These are phyloP conservation scores for Scenedesmus sp. DNA, from an alignment of 163 green algal genomes.

Conservation along the genomic window DNA sequence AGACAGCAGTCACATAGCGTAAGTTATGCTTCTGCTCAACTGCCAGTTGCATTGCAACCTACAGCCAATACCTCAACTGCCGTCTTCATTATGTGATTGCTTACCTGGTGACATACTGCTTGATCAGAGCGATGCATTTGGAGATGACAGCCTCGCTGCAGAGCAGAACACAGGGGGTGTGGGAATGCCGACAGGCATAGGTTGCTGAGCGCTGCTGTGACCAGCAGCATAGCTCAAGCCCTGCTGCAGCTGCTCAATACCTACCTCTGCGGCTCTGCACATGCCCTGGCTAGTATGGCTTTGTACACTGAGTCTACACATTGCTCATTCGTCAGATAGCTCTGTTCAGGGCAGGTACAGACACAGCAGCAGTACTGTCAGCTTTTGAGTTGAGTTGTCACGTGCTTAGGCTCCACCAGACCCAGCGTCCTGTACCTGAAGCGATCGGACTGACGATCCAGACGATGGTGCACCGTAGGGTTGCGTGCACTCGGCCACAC, in stretches of 20 bases:
- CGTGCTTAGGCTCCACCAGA: neutral
- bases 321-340: conserved; percentile 45
- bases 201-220: neutral
- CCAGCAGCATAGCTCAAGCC: neutral
- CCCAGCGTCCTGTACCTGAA: conserved; percentile 16
- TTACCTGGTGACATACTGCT: conserved; percentile 45
- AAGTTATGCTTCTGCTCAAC: neutral
- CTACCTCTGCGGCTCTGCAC: conserved; percentile 47
- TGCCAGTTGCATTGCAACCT: neutral
- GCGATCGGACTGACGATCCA: conserved; percentile 12
- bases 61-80: neutral
- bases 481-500: conserved; percentile 54
- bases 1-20: neutral
- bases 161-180: neutral
- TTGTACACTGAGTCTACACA: conserved; percentile 48
- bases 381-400: neutral
- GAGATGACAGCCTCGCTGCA: conserved; percentile 53
- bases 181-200: neutral
- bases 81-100: neutral
- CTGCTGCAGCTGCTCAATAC: neutral
- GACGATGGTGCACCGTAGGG: conserved; percentile 34
- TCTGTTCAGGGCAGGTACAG: neutral
- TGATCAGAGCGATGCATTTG: conserved; percentile 50
- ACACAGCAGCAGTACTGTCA: conserved; percentile 18
- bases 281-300: conserved; percentile 41